Evolutionary conservation across 2,329 filamentous ascomycete species (phyloP), one percentile per base, ranked within the genome.

Genomic region (Geosmithia morbida): DNA sequence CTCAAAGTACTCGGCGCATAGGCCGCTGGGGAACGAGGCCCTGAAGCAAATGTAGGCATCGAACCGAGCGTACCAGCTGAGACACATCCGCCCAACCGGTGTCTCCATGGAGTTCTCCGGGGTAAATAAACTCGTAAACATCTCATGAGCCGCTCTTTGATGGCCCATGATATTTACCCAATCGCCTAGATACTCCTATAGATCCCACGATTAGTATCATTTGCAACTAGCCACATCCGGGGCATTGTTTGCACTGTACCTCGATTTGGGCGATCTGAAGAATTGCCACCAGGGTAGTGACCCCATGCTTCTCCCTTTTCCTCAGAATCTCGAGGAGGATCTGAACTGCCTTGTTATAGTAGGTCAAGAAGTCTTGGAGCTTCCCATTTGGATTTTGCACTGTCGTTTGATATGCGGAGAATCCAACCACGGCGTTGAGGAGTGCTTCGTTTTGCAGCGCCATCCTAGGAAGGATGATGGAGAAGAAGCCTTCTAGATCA

Each of bases 121-220:
- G 0, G 81, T 87, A 59, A 87, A 89, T 0, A 96, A 67, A 42
- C 83, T 77, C 1, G 75, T 83, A 43, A 97, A 68, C 55, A 97
- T 83, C 52, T 87, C 79, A 57, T 85, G 79, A 0, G 92, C 92
- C 11, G 90, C 92, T 59, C 84, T 87, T 61, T 96, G 89, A 60
- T 97, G 92, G 19, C 88, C 86, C 64, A 92, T 83, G 16, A 97
- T 71, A 56, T 94, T 96, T 47, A 94, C 79, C 88, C 88, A 97
- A 60, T 98, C 92, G 13, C 92, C 92, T 43, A 97, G 73, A 56
- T 88, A 94, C 65, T 97, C 92, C 87, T 95, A 56, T 43, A 30
- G 46, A 11, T 46, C 10, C 26, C 29, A 42, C 3, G 41, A 17
- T 40, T 41, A 44, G 20, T 19, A 40, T 37, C 14, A 11, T 11